phyloP scores from a whole-genome alignment of 2,329 filamentous ascomycete genomes.

The Aspergillus intermedius region DNA sequence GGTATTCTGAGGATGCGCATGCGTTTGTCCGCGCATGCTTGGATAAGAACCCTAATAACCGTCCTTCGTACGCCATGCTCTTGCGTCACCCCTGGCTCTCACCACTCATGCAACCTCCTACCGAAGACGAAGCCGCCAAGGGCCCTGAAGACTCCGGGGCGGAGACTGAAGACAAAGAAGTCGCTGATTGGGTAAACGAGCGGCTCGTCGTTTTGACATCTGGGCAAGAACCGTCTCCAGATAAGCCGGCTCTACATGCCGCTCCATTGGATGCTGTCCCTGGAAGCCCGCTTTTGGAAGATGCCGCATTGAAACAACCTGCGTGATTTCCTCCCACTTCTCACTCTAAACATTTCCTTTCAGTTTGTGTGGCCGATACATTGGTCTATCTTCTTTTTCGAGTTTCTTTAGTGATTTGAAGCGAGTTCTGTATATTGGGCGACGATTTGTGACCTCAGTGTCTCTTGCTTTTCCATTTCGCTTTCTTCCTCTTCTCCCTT shows the following conservation, averaged over 20 bases:
- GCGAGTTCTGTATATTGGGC: too few species aligned
- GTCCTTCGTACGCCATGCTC: slow-evolving; percentile 90
- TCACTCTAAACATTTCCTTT: not conserved
- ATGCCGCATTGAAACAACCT: slow-evolving; percentile 10
- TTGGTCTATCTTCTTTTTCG: too few species aligned
- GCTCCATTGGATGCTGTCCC: slow-evolving; percentile 70
- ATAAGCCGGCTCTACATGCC: slow-evolving; percentile 78
- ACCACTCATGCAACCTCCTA: slow-evolving; percentile 66
- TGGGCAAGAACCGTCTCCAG: slow-evolving; percentile 61
- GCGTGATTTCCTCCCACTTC: not conserved
- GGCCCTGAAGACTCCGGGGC: slow-evolving; percentile 30
- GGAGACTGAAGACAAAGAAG: slow-evolving; percentile 66
- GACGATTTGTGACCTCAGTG: too few species aligned
- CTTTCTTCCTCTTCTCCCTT: not conserved
- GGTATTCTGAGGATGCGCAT: slow-evolving; percentile 70
- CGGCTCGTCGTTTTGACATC: slow-evolving; percentile 52
- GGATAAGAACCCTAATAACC: slow-evolving; percentile 83
- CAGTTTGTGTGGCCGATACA: not conserved
- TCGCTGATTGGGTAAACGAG: slow-evolving; percentile 74
- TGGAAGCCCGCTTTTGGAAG: slow-evolving; percentile 31
- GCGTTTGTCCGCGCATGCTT: slow-evolving; percentile 86
- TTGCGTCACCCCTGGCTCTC: slow-evolving; percentile 85
- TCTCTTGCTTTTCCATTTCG: not conserved
- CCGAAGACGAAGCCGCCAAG: slow-evolving; percentile 52
- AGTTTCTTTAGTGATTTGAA: too few species aligned